Evolutionary conservation across 164 flowering plant genomes (phyloP), one percentile per base, ranked within the genome.

Genomic region (Buxus sempervirens): DNA sequence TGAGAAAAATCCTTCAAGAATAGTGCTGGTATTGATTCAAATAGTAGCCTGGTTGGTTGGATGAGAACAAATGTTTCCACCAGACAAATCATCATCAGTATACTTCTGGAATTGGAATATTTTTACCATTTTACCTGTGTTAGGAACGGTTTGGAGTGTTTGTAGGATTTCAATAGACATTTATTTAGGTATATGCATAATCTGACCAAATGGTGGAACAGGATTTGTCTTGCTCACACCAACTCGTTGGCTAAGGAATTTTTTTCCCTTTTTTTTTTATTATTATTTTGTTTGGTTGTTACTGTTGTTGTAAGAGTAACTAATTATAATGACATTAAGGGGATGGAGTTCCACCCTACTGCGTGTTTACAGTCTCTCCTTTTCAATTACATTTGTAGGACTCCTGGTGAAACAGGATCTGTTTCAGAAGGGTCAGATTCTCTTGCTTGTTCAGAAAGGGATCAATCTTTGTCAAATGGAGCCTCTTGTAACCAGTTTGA

Each of bases 381-480:
- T 25, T 68, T 22, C 41, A 8, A 1, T 72, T 60, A 68, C 63
- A 49, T 54, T 22, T 75, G 64, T 73, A 87, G 91, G 85, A 76
- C 64, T 62, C 71, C 76, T 15, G 76, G 72, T 54, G 77, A 70
- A 62, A 63, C 71, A 48, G 72, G 66, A 18, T 41, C 41, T 49
- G 36, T 59, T 54, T n/a, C 51, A 25, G 92, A 77, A 68, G 87
- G 76, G 49, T 76, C 80, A 53, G 88, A 84, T 67, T 74, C 77
- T 53, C 75, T 75, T 61, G 73, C 74, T 65, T 65, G 59, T 76
- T 80, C 83, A 18, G 86, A 72, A 45, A 75, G 67, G 60, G 70
- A 69, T 41, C 79, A 60, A 19, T 61, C 72, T 61, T 54, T 74
- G 23, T 72, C 82, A 45, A 76, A 75, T 81, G 84, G 64, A 56